Evolutionary conservation across 441 rosid species (phyloP), one percentile per base, ranked within the genome.

Genomic region (Rhodomyrtus psidioides): DNA sequence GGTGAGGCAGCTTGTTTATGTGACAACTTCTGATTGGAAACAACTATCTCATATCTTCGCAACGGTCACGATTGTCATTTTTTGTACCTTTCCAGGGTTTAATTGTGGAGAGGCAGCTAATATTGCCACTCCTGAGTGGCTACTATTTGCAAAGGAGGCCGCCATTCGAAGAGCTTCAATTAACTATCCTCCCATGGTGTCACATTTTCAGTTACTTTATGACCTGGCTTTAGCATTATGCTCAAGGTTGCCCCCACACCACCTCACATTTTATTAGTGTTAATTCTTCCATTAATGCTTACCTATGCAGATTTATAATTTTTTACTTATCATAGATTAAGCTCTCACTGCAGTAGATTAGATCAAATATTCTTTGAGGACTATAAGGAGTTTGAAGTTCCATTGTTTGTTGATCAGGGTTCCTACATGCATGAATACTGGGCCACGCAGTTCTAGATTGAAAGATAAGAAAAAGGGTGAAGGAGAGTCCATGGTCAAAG

Each of bases 141-240:
- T 98, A 87, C 92, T 58, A 84, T 88, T 95, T 89, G 99, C 98
- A 28, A 94, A 92, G 90, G 98, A 96, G 87, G 98, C 99, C 46
- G 99, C 99, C 85, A 93, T 95, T 89, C 95, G 99, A 86, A 92
- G 99, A 92, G 99, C 99, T 87, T 95, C 99, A 60, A 94, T 95
- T 86, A 96, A 93, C 92, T 96, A 95, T 88, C 97, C 95, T 86
- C 98, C 99, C 21, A 98, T 98, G 99, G 99, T 98, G 88, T 98
- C 99, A 88, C 99, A 98, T 95, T 93, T 93, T 88, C 98, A 98
- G 93, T 90, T 98, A 88, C 99, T 98, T 82, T 98, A 96, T 92
- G 99, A 98, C 93, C 97, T 92, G 89, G 98, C 98, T 14, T 91
- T 92, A 81, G 95, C 96, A 88, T 86, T 94, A 83, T 91, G 95